A percentile compares a stretch with the other conserved stretches of the same genome.
phyloP scores from a whole-genome alignment of 164 flowering plant genomes.

The Chimonanthus salicifolius region DNA sequence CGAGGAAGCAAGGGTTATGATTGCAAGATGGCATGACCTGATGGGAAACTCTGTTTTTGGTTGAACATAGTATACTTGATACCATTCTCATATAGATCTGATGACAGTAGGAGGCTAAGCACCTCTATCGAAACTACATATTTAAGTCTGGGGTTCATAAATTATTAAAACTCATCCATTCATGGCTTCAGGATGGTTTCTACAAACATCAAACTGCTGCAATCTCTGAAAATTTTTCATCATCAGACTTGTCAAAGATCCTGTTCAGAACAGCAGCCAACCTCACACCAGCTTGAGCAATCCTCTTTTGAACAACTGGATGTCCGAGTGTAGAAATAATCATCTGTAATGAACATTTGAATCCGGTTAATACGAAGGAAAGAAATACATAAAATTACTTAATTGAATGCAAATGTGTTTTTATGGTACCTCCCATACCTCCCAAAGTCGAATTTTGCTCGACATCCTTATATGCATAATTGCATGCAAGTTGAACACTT shows the following conservation, averaged over 20 bases:
- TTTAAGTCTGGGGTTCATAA: neutral
- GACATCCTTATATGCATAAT: slow-evolving; percentile 6
- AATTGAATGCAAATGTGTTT: neutral
- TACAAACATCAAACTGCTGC: neutral
- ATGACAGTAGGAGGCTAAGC: too few relatives aligned
- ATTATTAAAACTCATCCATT: neutral
- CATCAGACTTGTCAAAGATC: neutral
- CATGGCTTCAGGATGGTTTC: neutral
- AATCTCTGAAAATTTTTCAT: neutral
- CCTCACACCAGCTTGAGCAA: slow-evolving; percentile 14
- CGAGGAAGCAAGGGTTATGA: neutral
- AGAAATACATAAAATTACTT: too few relatives aligned
- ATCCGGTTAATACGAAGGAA: neutral
- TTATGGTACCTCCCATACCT: slow-evolving; percentile 7
- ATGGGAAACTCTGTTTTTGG: too few relatives aligned
- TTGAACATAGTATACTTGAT: neutral
- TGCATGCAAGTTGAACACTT: slow-evolving; percentile 5
- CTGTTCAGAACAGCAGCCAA: slow-evolving; percentile 9
- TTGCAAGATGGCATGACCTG: neutral
- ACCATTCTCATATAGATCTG: neutral
- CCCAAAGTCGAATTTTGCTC: neutral
- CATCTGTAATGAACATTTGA: slow-evolving; percentile 5
- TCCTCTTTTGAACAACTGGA: slow-evolving; percentile 10
- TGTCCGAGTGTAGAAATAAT: slow-evolving; percentile 4
- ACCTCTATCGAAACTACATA: too few relatives aligned